A percentile compares a stretch with the other conserved stretches of the same genome.
Evolutionary conservation across 1,284 basidiomycete genomes (phyloP).

Genomic region (Cerioporus squamosus): DNA sequence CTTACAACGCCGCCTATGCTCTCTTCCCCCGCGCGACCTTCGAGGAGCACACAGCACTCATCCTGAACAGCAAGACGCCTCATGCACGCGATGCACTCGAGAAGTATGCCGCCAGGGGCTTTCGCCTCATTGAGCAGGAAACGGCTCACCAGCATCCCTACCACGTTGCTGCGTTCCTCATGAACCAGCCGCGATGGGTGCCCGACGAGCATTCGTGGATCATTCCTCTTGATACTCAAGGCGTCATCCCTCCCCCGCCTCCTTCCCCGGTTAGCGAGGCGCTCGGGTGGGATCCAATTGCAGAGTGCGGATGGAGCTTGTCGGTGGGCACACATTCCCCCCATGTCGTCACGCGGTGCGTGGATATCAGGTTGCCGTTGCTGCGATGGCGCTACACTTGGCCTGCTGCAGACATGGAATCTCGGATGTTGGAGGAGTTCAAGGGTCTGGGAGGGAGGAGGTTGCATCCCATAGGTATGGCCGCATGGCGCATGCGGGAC

Average conservation of each 20-base stretch:
- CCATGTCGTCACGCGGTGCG: too few relatives aligned
- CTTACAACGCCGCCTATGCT: constrained; percentile 36
- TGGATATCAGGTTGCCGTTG: too few relatives aligned
- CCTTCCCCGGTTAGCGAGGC: constrained; percentile 19
- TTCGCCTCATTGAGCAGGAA: constrained; percentile 1
- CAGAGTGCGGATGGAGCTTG: constrained; percentile 33
- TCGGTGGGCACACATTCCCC: too few relatives aligned
- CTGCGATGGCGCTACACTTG: too few relatives aligned
- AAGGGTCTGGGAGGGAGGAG: too few relatives aligned
- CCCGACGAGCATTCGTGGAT: constrained; percentile 31
- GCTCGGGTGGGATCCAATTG: constrained; percentile 30
- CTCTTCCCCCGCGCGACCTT: constrained; percentile 42
- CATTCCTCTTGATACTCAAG: constrained; percentile 15
- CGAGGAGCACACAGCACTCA: constrained; percentile 20
- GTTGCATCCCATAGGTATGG: too few relatives aligned
- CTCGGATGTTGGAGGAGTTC: too few relatives aligned
- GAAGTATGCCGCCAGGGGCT: constrained; percentile 35
- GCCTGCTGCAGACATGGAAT: too few relatives aligned
- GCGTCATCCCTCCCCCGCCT: constrained; percentile 24
- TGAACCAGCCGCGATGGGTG: constrained; percentile 27
- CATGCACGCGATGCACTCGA: constrained; percentile 9
- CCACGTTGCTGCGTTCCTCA: constrained; percentile 3
- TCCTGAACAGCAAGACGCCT: neutral
- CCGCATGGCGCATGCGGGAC: too few relatives aligned
- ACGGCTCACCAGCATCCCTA: neutral